Conservation (phyloP, 2,329 filamentous ascomycete species). For the Calonectria hawksworthii region DNA sequence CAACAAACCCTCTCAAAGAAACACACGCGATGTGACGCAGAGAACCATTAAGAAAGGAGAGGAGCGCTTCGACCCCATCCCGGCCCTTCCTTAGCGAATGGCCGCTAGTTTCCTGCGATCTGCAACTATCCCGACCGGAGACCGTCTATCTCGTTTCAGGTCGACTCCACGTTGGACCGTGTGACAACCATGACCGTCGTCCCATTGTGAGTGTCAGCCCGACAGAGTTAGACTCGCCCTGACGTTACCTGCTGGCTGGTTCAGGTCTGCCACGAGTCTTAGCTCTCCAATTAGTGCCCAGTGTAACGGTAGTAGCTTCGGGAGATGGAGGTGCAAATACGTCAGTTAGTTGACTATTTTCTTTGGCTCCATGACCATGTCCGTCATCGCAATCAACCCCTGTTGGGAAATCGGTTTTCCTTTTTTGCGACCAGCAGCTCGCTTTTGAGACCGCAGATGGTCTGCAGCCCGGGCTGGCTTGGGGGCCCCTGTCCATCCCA, state of each 20-base stretch:
- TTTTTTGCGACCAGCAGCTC: slow-evolving; percentile 18
- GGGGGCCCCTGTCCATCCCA: slow-evolving; percentile 19
- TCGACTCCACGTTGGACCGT: slow-evolving; percentile 40
- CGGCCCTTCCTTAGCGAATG: slow-evolving; percentile 26
- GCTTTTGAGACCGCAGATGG: slow-evolving; percentile 13
- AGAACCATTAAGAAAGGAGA: background rate
- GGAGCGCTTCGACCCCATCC: slow-evolving; percentile 9
- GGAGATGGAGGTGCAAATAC: slow-evolving; percentile 16
- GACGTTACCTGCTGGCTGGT: slow-evolving; percentile 9
- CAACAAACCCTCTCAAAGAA: background rate
- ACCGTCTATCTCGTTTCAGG: slow-evolving; percentile 43
- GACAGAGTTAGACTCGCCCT: slow-evolving; percentile 8
- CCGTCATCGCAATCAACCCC: slow-evolving; percentile 7
- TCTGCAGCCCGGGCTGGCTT: slow-evolving; percentile 15
- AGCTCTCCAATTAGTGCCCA: background rate
- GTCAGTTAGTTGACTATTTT: slow-evolving; percentile 2
- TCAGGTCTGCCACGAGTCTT: slow-evolving; percentile 11
- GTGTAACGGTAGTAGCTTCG: slow-evolving; percentile 2
- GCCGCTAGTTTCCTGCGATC: slow-evolving; percentile 29
- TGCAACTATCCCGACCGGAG: slow-evolving; percentile 32
- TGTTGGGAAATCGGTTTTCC: slow-evolving; percentile 3
- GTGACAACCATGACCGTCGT: slow-evolving; percentile 30
- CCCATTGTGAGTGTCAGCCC: slow-evolving; percentile 13
- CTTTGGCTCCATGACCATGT: slow-evolving; percentile 22
- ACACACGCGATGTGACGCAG: background rate